phyloP scores from a whole-genome alignment of 495 filamentous ascomycete genomes.

The Daldinia caldariorum region DNA sequence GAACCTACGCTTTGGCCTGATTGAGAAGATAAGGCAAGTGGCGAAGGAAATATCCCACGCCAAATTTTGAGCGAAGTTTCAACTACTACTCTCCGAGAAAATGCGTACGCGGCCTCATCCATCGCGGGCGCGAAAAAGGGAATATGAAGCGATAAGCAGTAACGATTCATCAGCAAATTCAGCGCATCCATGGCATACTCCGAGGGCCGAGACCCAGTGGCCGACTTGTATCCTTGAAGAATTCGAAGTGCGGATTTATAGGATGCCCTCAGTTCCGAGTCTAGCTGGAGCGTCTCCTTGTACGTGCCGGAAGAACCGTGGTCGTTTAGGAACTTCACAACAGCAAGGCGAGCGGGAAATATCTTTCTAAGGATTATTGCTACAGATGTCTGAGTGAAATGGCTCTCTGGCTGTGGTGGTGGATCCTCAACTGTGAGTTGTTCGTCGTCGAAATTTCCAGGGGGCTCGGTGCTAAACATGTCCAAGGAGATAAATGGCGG shows the following conservation, averaged over 20 bases:
- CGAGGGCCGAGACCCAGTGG: conserved; percentile 48
- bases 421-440: conserved; percentile 46
- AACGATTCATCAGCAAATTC: conserved; percentile 59
- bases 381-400: conserved; percentile 54
- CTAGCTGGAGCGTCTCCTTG: conserved; percentile 52
- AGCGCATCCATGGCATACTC: conserved; percentile 52
- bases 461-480: conserved; percentile 58
- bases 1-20: conserved; percentile 24
- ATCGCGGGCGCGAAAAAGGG: conserved; percentile 50
- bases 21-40: conserved; percentile 36
- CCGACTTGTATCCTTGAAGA: conserved; percentile 49
- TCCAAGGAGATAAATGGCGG: conserved; percentile 60
- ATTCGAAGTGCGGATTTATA: conserved; percentile 48
- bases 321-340: conserved; percentile 52
- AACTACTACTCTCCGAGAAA: conserved; percentile 57
- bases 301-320: conserved; percentile 46
- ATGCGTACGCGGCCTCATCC: conserved; percentile 56
- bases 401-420: conserved; percentile 26
- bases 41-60: conserved; percentile 33
- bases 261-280: conserved; percentile 49
- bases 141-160: conserved; percentile 63
- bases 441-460: conserved; percentile 61
- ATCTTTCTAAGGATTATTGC: conserved; percentile 51
- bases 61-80: conserved; percentile 58
- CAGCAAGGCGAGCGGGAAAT: conserved; percentile 49